A percentile compares a stretch with the other conserved stretches of the same genome.
Evolutionary conservation across 768 basidiomycete species (phyloP).

Genomic region (Boletus pseudopeckii): DNA sequence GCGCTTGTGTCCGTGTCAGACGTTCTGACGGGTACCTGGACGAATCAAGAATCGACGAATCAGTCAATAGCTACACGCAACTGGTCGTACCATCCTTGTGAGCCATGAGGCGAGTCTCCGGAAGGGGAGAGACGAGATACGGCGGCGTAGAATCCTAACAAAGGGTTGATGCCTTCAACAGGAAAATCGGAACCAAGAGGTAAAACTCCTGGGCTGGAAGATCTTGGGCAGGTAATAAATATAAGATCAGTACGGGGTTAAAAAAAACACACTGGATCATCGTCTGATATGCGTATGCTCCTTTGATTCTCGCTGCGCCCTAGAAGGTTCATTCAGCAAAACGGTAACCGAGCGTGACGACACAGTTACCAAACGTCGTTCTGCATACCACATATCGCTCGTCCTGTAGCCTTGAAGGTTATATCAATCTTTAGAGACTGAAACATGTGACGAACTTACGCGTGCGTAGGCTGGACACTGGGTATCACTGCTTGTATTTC

Average conservation of each 20-base stretch:
- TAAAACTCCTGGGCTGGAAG: slow-evolving; percentile 52
- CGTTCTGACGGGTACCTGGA: slow-evolving; percentile 72
- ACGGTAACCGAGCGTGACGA: background rate
- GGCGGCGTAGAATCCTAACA: slow-evolving; percentile 88
- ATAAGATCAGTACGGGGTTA: background rate
- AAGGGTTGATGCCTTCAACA: slow-evolving; percentile 85
- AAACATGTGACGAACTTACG: slow-evolving; percentile 43
- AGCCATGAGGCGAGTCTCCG: slow-evolving; percentile 80
- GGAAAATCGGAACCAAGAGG: slow-evolving; percentile 94
- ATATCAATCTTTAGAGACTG: background rate
- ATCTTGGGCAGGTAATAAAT: slow-evolving; percentile 30
- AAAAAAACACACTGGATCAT: slow-evolving; percentile 55
- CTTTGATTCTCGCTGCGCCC: slow-evolving; percentile 79
- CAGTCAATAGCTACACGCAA: background rate
- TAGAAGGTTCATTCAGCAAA: slow-evolving; percentile 24
- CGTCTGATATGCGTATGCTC: slow-evolving; percentile 87
- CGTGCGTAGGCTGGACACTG: slow-evolving; percentile 92
- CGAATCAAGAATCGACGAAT: background rate
- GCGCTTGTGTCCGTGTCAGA: slow-evolving; percentile 76
- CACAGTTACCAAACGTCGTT: slow-evolving; percentile 60
- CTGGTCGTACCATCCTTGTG: slow-evolving; percentile 67
- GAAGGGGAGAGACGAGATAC: slow-evolving; percentile 65
- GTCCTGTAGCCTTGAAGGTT: slow-evolving; percentile 42
- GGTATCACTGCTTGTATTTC: slow-evolving; percentile 60
- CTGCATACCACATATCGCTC: slow-evolving; percentile 92